These are phyloP conservation scores for Beauveria varroae DNA, from an alignment of 2,329 filamentous ascomycete species.

Conservation along the genomic window DNA sequence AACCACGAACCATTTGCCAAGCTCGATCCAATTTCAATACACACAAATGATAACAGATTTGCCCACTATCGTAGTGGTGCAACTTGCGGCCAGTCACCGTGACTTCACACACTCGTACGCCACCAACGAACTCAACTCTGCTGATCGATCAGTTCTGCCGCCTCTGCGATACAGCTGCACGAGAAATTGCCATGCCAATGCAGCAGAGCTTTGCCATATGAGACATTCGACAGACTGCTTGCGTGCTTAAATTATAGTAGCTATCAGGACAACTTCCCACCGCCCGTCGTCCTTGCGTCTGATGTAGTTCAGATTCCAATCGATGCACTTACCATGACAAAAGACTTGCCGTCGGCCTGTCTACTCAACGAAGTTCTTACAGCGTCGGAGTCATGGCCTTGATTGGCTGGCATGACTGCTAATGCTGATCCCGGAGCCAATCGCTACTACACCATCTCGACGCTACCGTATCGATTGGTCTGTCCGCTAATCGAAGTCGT, in stretches of 20 bases:
- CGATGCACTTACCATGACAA: not conserved
- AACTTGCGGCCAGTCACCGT: not conserved
- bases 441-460: not conserved
- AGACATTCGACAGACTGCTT: not conserved
- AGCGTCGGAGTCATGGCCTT: not conserved
- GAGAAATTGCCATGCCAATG: not conserved
- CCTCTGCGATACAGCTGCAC: not conserved
- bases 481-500: not conserved
- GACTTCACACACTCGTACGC: not conserved
- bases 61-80: not conserved
- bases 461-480: not conserved
- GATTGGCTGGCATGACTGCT: not conserved
- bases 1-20: not conserved
- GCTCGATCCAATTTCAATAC: not conserved
- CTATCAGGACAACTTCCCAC: not conserved
- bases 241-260: not conserved
- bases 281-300: not conserved
- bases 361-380: not conserved
- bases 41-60: not conserved
- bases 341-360: not conserved
- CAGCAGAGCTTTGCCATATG: not conserved
- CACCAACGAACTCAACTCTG: not conserved
- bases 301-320: not conserved
- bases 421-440: not conserved
- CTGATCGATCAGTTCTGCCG: not conserved